Evolutionary conservation across 2,329 filamentous ascomycete genomes (phyloP).

Genomic region (Ascochyta clinopodiicola): DNA sequence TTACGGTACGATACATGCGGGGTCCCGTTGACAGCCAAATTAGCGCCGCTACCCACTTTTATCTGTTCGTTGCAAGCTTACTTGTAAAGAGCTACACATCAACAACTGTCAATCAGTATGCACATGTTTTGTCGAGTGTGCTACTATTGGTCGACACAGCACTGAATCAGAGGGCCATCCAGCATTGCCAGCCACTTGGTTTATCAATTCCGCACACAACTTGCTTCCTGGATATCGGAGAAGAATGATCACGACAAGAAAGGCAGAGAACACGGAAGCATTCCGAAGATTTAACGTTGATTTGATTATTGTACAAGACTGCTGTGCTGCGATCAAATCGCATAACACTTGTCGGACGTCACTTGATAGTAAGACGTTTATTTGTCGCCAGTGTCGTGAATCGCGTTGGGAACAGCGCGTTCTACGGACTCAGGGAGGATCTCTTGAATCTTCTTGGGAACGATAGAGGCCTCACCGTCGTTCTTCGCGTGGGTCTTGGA

Average conservation of each 20-base stretch:
- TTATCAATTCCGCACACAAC: too few relatives aligned
- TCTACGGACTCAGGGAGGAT: slow-evolving; percentile 54
- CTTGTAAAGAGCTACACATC: too few relatives aligned
- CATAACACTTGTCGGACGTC: slow-evolving; percentile 2
- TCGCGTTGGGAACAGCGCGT: slow-evolving; percentile 51
- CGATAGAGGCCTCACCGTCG: slow-evolving; percentile 46
- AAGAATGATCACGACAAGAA: too few relatives aligned
- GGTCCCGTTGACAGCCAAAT: slow-evolving; percentile 1
- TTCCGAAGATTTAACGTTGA: neutral
- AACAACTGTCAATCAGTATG: too few relatives aligned
- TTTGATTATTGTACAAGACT: neutral
- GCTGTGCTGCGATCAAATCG: slow-evolving; percentile 4
- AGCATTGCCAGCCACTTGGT: too few relatives aligned
- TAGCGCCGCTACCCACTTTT: too few relatives aligned
- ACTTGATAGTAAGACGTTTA: slow-evolving; percentile 3
- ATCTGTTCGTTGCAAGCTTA: too few relatives aligned
- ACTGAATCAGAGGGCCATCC: too few relatives aligned
- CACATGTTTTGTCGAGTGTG: too few relatives aligned
- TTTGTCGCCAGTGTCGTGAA: slow-evolving; percentile 51
- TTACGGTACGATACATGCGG: slow-evolving; percentile 2
- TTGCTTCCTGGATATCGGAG: too few relatives aligned
- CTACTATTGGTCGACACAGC: too few relatives aligned
- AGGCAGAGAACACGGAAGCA: too few relatives aligned
- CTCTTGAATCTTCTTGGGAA: slow-evolving; percentile 54
- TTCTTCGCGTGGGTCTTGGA: slow-evolving; percentile 50